A percentile compares a stretch with the other conserved stretches of the same genome.
Conservation (phyloP, 768 basidiomycete genomes). For the Lactifluus piperatus region DNA sequence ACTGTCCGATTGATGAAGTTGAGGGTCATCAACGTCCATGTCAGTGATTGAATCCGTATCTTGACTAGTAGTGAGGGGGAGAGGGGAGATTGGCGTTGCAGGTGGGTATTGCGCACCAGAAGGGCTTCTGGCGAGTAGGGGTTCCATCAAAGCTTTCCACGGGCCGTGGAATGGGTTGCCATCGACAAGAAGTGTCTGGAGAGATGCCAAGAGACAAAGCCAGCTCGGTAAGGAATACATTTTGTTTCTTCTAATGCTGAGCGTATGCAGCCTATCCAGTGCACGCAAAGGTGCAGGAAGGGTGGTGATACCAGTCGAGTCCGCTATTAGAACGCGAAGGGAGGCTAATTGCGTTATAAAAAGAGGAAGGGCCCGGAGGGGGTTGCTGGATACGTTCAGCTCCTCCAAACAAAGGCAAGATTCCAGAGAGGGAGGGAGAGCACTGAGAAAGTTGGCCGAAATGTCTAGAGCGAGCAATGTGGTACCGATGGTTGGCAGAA, state of each 20-base stretch:
- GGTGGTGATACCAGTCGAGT: slow-evolving; percentile 72
- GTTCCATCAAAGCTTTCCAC: slow-evolving; percentile 84
- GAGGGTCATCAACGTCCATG: slow-evolving; percentile 43
- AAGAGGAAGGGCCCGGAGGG: slow-evolving; percentile 81
- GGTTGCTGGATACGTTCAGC: slow-evolving; percentile 87
- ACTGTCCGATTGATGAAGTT: slow-evolving; percentile 32
- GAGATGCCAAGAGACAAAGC: slow-evolving; percentile 77
- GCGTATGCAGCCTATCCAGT: slow-evolving; percentile 77
- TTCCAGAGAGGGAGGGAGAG: slow-evolving; percentile 77
- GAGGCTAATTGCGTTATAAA: slow-evolving; percentile 72
- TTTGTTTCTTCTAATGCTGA: slow-evolving; percentile 84
- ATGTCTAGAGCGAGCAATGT: slow-evolving; percentile 91
- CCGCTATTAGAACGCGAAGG: slow-evolving; percentile 87
- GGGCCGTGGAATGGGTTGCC: slow-evolving; percentile 93
- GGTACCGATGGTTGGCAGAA: slow-evolving; percentile 62
- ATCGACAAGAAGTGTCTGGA: slow-evolving; percentile 88
- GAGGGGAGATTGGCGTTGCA: slow-evolving; percentile 52
- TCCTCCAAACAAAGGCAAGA: slow-evolving; percentile 81
- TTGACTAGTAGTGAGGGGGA: slow-evolving; percentile 38
- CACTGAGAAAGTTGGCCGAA: slow-evolving; percentile 77
- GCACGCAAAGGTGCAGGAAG: slow-evolving; percentile 67
- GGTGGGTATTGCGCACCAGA: slow-evolving; percentile 55
- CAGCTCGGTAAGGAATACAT: slow-evolving; percentile 87
- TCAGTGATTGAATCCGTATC: slow-evolving; percentile 41
- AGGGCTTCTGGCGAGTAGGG: slow-evolving; percentile 59